Base-by-base conservation (phyloP, 2,329 filamentous ascomycete species). In the Xylaria sp. region DNA sequence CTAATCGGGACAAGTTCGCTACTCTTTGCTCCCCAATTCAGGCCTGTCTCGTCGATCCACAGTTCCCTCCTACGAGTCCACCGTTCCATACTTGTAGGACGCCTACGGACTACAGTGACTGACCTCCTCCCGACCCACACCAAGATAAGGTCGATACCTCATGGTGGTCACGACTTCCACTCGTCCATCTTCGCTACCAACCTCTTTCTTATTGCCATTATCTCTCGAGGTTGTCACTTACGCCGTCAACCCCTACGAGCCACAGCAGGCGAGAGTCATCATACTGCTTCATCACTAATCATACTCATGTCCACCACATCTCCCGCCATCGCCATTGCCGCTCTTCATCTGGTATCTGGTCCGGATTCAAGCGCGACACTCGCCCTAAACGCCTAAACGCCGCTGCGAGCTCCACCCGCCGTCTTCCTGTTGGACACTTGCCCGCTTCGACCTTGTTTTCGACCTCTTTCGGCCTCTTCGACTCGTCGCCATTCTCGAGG, bases 301-400 rank as follows among this genome's bases (percentile, higher is more conserved):
- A 47, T 9, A 42, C 48, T 61, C 52, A 23, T 49, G 49, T 57
- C 53, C 58, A 23, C 18, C 13, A 34, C 18, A 42, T 44, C 30
- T 44, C 13, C 47, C 48, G 9, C 34, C 42, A 13, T 51, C 44
- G 59, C 54, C 39, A 13, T 9, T 52, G 60, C 54, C 49, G 42
- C 42, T 50, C 46, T 47, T 59, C 39, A 4, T 59, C 39, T n/a
- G 53, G 52, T 10, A 55, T 18, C 52, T 62, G 62, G 52, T 57
- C 50, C 54, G 57, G 62, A 59, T 60, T 56, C 55, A 54, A 59
- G 59, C 57, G 59, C 62, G 54, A 57, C 61, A 57, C 57, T 58
- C 61, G 54, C 58, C 23, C 48, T 49, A 46, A 46, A 46, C 42
- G 42, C 42, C 42, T 44, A 51, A 46, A 59, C 61, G 54, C 56